These are phyloP conservation scores for Fusarium acutatum DNA, from an alignment of 2,329 filamentous ascomycete genomes.

Conservation along the genomic window DNA sequence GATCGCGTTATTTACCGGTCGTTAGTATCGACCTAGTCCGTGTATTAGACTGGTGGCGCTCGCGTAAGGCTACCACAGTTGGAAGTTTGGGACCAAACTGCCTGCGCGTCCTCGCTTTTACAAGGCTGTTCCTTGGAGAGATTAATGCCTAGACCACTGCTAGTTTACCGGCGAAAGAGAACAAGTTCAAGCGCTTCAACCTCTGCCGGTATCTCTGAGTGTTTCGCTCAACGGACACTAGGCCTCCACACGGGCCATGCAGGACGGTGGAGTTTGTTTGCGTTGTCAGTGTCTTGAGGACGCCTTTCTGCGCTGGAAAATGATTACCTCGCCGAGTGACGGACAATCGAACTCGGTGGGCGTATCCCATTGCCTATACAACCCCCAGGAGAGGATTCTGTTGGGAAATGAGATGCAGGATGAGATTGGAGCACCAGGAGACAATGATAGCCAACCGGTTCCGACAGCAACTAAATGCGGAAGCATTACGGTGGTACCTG, in stretches of 20 bases:
- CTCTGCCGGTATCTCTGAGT: not conserved
- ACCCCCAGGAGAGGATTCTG: not conserved
- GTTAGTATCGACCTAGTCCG: constrained; percentile 13
- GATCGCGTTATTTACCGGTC: constrained; percentile 21
- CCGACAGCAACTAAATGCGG: not conserved
- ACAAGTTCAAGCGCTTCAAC: constrained; percentile 17
- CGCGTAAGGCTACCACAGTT: constrained; percentile 26
- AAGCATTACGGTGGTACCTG: not conserved
- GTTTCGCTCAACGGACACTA: constrained; percentile 20
- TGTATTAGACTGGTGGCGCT: constrained; percentile 29
- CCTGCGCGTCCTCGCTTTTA: constrained; percentile 2
- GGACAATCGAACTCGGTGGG: constrained; percentile 3
- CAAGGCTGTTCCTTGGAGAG: constrained; percentile 36
- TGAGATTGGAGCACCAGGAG: not conserved
- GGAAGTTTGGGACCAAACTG: not conserved
- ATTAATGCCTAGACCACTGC: constrained; percentile 21
- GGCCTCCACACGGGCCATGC: constrained; percentile 24
- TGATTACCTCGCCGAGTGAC: not conserved
- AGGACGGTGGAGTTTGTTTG: constrained; percentile 17
- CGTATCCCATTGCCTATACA: not conserved
- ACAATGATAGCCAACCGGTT: not conserved
- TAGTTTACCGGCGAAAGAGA: constrained; percentile 13
- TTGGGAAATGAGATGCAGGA: not conserved
- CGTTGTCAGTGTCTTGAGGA: constrained; percentile 18
- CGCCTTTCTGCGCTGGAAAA: constrained; percentile 25